phyloP scores from a whole-genome alignment of 1,284 basidiomycete genomes.

The Irpex rosettiformis region DNA sequence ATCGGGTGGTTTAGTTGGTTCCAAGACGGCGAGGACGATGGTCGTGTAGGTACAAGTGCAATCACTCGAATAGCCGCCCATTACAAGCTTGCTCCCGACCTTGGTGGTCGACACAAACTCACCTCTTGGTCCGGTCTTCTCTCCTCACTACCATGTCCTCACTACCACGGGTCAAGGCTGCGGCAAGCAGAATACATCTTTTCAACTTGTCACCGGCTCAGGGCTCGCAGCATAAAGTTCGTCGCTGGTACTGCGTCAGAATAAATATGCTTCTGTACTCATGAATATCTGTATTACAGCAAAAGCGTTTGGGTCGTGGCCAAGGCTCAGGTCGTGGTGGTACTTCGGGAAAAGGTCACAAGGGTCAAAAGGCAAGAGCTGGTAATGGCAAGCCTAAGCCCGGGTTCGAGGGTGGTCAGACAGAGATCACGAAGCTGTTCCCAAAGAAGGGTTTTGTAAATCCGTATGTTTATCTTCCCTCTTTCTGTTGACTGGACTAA shows the following conservation, averaged over 20 bases:
- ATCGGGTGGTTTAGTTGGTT: too few relatives aligned
- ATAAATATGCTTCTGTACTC: slow-evolving; percentile 8
- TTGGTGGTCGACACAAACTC: background rate
- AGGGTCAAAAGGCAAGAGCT: slow-evolving; percentile 92
- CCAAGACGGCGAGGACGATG: background rate
- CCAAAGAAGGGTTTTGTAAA: slow-evolving; percentile 96
- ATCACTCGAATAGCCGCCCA: background rate
- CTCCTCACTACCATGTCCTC: slow-evolving; percentile 6
- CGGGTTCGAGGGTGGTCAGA: slow-evolving; percentile 96
- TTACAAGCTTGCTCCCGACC: background rate
- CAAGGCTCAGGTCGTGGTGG: slow-evolving; percentile 89
- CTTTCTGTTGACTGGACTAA: slow-evolving; percentile 5
- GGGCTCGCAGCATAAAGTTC: slow-evolving; percentile 61
- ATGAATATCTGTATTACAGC: slow-evolving; percentile 41
- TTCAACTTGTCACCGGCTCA: slow-evolving; percentile 61
- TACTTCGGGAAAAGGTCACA: slow-evolving; percentile 91
- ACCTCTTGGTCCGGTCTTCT: background rate
- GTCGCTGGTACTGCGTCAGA: slow-evolving; percentile 12
- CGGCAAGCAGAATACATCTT: slow-evolving; percentile 31
- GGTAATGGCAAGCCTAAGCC: slow-evolving; percentile 85
- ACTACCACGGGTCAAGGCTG: slow-evolving; percentile 15
- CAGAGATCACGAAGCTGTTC: slow-evolving; percentile 86
- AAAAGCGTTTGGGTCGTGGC: slow-evolving; percentile 93
- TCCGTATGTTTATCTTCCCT: slow-evolving; percentile 47
- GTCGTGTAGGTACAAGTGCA: background rate